These are phyloP conservation scores for Psilocybe azurescens DNA, from an alignment of 768 basidiomycete species.

Conservation along the genomic window DNA sequence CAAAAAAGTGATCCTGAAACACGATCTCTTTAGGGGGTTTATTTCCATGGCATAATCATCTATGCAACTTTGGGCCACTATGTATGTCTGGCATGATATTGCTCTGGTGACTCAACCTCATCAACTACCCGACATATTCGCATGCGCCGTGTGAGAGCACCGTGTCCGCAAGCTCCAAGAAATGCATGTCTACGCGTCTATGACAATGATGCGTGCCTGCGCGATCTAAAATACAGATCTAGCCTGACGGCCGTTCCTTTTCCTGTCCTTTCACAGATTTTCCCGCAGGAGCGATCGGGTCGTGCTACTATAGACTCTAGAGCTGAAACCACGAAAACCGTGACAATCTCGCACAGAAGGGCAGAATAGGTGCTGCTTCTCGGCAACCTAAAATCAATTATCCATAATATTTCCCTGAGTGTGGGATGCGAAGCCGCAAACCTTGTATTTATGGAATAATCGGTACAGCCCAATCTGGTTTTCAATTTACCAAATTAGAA, in stretches of 20 bases:
- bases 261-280: constrained; percentile 7
- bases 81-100: constrained; percentile 2
- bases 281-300: constrained; percentile 12
- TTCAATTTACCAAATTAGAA: constrained; percentile 42
- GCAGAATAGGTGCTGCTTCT: constrained; percentile 11
- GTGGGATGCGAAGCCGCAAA: constrained; percentile 34
- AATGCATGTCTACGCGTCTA: neutral
- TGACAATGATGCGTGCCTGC: constrained; percentile 9
- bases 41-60: constrained; percentile 17
- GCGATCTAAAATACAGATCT: constrained; percentile 19
- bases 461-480: constrained; percentile 36
- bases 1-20: constrained; percentile 11
- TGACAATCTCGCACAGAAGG: constrained; percentile 14
- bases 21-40: constrained; percentile 7
- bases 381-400: constrained; percentile 19
- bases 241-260: constrained; percentile 10
- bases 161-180: neutral
- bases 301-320: neutral
- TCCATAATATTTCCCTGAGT: constrained; percentile 11
- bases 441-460: constrained; percentile 35
- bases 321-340: constrained; percentile 2
- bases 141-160: constrained; percentile 13
- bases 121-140: constrained; percentile 19
- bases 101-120: constrained; percentile 10
- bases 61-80: neutral